Conservation (phyloP, 169 alveolate species). For the Perkinsus chesapeaki region DNA sequence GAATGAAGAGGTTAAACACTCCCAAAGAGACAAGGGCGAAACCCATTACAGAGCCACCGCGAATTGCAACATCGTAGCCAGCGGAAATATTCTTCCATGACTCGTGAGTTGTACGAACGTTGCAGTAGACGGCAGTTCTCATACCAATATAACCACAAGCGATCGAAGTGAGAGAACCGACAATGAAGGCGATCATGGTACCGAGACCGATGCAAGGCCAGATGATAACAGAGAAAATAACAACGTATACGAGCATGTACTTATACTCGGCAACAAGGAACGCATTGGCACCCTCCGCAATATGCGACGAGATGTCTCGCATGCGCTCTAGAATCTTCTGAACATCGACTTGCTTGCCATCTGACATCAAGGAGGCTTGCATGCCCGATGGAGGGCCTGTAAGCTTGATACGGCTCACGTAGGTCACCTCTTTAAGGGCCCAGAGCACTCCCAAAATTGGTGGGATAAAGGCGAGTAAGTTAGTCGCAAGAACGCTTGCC, state of each 20-base stretch:
- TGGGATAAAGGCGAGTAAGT: conserved; percentile 19
- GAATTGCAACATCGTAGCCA: conserved; percentile 52
- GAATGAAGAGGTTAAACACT: conserved; percentile 27
- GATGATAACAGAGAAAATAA: conserved; percentile 54
- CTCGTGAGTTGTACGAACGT: conserved; percentile 51
- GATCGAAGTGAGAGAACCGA: conserved; percentile 76
- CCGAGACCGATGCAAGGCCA: conserved; percentile 37
- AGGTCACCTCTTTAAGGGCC: conserved; percentile 22
- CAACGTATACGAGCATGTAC: conserved; percentile 57
- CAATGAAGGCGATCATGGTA: conserved; percentile 67
- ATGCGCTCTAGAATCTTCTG: conserved; percentile 40
- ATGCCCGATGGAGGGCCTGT: conserved; percentile 14
- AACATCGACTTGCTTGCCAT: background rate
- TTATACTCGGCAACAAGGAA: conserved; percentile 71
- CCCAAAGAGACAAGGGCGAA: conserved; percentile 53
- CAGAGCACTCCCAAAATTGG: conserved; percentile 29
- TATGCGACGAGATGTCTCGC: conserved; percentile 51
- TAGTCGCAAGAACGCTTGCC: background rate
- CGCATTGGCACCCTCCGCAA: conserved; percentile 78
- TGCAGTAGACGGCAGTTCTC: conserved; percentile 53
- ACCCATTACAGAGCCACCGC: conserved; percentile 64
- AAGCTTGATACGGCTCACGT: conserved; percentile 22
- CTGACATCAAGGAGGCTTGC: background rate
- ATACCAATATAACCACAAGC: conserved; percentile 71
- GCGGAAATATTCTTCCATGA: conserved; percentile 50